Base-by-base conservation (phyloP, 371 early-diverging fungal genomes). In the Sporodiniella umbellata region DNA sequence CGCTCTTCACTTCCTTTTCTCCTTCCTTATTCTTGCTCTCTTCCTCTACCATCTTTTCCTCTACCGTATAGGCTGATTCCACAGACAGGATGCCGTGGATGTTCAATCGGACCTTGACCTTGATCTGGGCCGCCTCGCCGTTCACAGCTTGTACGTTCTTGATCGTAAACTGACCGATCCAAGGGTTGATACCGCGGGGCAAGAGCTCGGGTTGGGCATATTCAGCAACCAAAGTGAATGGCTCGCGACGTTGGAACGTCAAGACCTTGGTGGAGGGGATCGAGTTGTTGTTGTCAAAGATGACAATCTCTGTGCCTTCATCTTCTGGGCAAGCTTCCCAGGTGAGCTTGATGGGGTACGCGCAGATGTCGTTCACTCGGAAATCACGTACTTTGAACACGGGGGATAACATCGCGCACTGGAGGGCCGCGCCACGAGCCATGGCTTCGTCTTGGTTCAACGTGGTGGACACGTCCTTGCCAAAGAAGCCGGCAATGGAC, bases 371-470 rank as follows among this genome's bases (percentile, higher is more conserved):
- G 61, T 90, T 83, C 58, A 96, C 86, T 28, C 85, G 66, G 73
- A 96, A 96, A 48, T 96, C 96, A 58, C 97, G 93, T 58, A 96
- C 96, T 75, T 92, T 92, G 89, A 98, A 95, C 46, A 91, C 90
- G n/a, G 98, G 98, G 28, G 94, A 94, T 51, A 94, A 73, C 75
- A 96, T 94, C 65, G 98, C 98, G 76, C 97, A 96, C 79, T 92
- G 92, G 42, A 96, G 83, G 38, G 97, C 97, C 58, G 94, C 93
- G 64, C 98, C 98, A 69, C 95, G 90, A 33, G 97, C 89, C 58
- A 93, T 84, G 37, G 96, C 96, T 75, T 98, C 98, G 64, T 98
- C 98, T 72, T 93, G 93, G 86, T 98, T 98, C 52, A 98, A 80
- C 46, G 96, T 96, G 61, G 89, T 88, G 26, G 94, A 85, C 58